A percentile compares a stretch with the other conserved stretches of the same genome.
phyloP scores from a whole-genome alignment of 2,329 filamentous ascomycete genomes.

The Aphanoascus verrucosus region DNA sequence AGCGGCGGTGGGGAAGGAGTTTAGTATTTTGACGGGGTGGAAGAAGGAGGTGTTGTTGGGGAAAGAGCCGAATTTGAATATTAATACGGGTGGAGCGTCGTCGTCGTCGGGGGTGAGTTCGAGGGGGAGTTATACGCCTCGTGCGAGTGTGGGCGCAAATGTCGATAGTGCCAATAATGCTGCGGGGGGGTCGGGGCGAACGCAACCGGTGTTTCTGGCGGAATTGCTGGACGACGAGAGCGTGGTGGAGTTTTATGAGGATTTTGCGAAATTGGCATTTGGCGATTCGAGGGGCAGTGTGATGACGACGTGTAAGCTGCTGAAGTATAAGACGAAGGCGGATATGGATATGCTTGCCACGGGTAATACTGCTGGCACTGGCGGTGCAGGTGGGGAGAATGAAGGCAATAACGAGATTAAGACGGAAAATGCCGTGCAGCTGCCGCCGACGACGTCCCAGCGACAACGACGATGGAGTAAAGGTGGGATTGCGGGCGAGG shows the following conservation, averaged over 20 bases:
- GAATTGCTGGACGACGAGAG: conserved; percentile 89
- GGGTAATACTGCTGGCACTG: conserved; percentile 38
- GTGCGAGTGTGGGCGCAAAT: conserved; percentile 21
- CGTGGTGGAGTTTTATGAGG: conserved; percentile 89
- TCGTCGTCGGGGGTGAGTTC: conserved; percentile 33
- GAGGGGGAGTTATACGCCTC: conserved; percentile 41
- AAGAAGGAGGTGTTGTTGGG: conserved; percentile 79
- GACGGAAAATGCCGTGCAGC: neutral
- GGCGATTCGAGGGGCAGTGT: conserved; percentile 80
- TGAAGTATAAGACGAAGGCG: conserved; percentile 78
- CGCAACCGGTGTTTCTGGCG: conserved; percentile 76
- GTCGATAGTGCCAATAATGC: no score
- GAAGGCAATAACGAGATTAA: conserved; percentile 15
- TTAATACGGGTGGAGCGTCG: conserved; percentile 56
- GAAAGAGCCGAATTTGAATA: conserved; percentile 75
- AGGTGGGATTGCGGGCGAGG: conserved; percentile 38
- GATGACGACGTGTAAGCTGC: conserved; percentile 68
- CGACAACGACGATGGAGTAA: conserved; percentile 30
- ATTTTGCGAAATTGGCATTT: conserved; percentile 86
- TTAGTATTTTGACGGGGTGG: conserved; percentile 92
- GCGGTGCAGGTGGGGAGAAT: conserved; percentile 16
- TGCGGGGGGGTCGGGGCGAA: conserved; percentile 38
- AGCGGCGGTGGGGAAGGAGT: conserved; percentile 92
- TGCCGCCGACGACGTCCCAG: conserved; percentile 44
- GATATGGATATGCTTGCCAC: conserved; percentile 32